Percentiles rank a stretch among this genome's conserved stretches.
Conservation (phyloP, 2,329 filamentous ascomycete genomes). For the Graphilbum ipis-grandicollis region DNA sequence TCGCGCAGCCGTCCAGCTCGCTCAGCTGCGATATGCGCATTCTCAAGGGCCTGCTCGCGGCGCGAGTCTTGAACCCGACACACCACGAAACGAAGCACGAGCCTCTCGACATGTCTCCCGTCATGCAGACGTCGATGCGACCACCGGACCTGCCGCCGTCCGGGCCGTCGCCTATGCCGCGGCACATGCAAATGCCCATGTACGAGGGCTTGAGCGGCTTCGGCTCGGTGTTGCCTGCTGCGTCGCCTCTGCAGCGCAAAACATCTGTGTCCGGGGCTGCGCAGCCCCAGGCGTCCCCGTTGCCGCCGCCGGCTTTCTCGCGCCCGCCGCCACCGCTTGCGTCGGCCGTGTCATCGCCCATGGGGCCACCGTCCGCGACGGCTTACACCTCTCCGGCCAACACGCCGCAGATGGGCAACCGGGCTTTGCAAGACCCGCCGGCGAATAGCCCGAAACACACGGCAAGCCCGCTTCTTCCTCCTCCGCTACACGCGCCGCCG, state of each 20-base stretch:
- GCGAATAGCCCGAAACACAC: neutral
- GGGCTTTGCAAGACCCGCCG: no score
- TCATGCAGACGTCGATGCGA: neutral
- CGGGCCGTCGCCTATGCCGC: no score
- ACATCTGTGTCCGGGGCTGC: no score
- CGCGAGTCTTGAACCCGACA: constrained; percentile 1
- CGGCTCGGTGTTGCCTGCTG: neutral
- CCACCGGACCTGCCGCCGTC: neutral
- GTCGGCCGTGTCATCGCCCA: no score
- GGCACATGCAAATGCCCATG: no score
- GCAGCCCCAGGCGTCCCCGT: neutral
- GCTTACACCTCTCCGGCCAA: neutral
- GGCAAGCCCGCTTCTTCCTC: no score
- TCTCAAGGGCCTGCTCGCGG: constrained; percentile 32
- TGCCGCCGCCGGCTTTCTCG: neutral
- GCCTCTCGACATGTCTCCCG: neutral
- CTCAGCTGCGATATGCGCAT: constrained; percentile 60
- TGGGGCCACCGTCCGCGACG: no score
- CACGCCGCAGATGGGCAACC: neutral
- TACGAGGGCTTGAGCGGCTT: no score
- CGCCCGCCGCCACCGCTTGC: no score
- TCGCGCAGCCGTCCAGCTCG: constrained; percentile 57
- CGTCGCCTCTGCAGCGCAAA: neutral
- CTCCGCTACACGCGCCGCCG: no score
- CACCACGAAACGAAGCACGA: neutral